Evolutionary conservation across 2,329 filamentous ascomycete genomes (phyloP).

Genomic region (Monosporascus sp.): DNA sequence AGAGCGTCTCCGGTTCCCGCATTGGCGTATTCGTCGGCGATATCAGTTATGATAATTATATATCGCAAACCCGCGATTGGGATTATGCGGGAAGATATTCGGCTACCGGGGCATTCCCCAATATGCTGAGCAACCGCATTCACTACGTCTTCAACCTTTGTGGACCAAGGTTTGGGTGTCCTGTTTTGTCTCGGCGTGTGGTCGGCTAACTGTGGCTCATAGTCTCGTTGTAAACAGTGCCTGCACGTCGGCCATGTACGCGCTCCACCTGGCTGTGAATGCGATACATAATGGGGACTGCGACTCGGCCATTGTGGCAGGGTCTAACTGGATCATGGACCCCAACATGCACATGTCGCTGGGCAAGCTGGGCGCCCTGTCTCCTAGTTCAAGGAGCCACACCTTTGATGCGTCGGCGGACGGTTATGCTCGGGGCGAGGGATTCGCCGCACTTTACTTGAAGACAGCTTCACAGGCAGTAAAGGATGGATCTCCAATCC

Average conservation of each 20-base stretch:
- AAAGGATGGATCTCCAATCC: too few relatives aligned
- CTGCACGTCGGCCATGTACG: slow-evolving; percentile 30
- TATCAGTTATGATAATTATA: slow-evolving; percentile 17
- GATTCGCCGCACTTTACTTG: too few relatives aligned
- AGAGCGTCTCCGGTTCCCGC: slow-evolving; percentile 9
- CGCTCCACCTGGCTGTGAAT: slow-evolving; percentile 19
- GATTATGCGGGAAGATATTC: slow-evolving; percentile 11
- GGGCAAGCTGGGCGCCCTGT: neutral
- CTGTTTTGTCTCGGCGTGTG: slow-evolving; percentile 8
- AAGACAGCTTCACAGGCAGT: too few relatives aligned
- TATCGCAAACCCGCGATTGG: slow-evolving; percentile 13
- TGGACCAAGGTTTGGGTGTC: slow-evolving; percentile 31
- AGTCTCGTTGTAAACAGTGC: slow-evolving; percentile 31
- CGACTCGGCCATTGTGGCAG: slow-evolving; percentile 23
- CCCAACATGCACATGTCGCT: slow-evolving; percentile 14
- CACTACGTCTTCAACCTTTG: slow-evolving; percentile 25
- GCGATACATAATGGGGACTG: slow-evolving; percentile 12
- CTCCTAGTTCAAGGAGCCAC: too few relatives aligned
- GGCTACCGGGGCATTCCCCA: slow-evolving; percentile 6
- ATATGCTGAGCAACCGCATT: slow-evolving; percentile 21
- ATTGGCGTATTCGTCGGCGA: slow-evolving; percentile 27
- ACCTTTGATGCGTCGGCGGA: too few relatives aligned
- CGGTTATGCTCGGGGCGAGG: too few relatives aligned
- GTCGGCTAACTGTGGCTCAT: slow-evolving; percentile 22
- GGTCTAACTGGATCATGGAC: slow-evolving; percentile 19